phyloP scores from a whole-genome alignment of 257 asterid species.

The Solanum sejunctum region DNA sequence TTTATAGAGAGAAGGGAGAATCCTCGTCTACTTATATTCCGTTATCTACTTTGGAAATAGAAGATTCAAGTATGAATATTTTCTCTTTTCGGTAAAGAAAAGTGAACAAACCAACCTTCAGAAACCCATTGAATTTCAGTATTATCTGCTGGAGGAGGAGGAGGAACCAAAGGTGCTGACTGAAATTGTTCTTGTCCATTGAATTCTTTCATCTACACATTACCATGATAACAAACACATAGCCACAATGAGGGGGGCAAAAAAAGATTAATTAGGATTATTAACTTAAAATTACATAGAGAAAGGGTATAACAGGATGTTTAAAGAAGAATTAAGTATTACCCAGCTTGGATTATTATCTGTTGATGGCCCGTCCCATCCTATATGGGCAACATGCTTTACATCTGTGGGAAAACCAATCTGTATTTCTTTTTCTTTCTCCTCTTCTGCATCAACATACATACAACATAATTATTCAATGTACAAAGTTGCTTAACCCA shows the following conservation, averaged over 20 bases:
- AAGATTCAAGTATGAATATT: too few species aligned
- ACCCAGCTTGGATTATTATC: constrained; percentile 75
- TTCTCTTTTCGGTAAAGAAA: neutral
- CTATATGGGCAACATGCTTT: constrained; percentile 96
- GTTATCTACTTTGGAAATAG: neutral
- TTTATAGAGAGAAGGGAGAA: too few species aligned
- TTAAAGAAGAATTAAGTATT: neutral
- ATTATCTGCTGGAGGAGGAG: constrained; percentile 31
- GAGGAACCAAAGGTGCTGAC: constrained; percentile 54
- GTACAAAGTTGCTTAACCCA: neutral
- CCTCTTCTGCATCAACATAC: constrained; percentile 46
- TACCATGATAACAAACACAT: neutral
- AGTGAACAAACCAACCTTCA: constrained; percentile 36
- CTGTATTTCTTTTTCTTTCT: constrained; percentile 54
- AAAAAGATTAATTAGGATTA: neutral
- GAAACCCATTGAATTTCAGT: constrained; percentile 76
- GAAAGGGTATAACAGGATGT: neutral
- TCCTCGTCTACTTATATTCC: neutral
- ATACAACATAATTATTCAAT: neutral
- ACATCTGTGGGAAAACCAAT: constrained; percentile 95
- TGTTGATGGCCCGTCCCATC: constrained; percentile 80
- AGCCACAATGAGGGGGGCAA: neutral
- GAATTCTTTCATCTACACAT: constrained; percentile 66
- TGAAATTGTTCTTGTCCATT: constrained; percentile 26
- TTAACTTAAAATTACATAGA: neutral